Conservation (phyloP, 1,284 basidiomycete genomes). For the Fomitiporia mediterranea region DNA sequence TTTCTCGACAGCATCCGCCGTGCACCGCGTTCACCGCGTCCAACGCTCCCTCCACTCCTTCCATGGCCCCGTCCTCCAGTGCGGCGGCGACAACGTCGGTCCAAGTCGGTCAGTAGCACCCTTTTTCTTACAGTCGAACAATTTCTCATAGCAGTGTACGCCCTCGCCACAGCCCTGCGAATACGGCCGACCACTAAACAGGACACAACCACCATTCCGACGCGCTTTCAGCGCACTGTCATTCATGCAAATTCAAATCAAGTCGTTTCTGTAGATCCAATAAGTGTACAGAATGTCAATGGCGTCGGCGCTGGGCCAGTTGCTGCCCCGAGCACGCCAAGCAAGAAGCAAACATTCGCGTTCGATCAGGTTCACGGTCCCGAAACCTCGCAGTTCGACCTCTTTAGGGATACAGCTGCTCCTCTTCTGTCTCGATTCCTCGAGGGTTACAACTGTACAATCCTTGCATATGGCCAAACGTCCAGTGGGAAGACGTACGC, state of each 20-base stretch:
- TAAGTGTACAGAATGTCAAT: conserved; percentile 42
- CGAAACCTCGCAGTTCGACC: conserved; percentile 74
- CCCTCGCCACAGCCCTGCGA: conserved; percentile 65
- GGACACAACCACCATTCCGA: conserved; percentile 81
- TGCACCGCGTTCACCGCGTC: conserved; percentile 1
- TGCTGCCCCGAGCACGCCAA: conserved; percentile 48
- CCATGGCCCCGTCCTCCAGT: conserved; percentile 67
- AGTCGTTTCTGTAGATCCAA: conserved; percentile 71
- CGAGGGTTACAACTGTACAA: conserved; percentile 96
- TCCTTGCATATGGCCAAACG: conserved; percentile 97
- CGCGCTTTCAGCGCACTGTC: conserved; percentile 88
- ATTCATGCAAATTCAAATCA: conserved; percentile 70
- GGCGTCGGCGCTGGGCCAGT: conserved; percentile 43
- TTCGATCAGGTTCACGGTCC: conserved; percentile 94
- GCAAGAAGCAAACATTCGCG: conserved; percentile 83
- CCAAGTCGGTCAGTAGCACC: conserved; percentile 68
- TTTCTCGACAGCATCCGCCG: conserved; percentile 7
- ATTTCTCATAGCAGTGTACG: background rate
- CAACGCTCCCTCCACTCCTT: conserved; percentile 21
- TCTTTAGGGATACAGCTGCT: conserved; percentile 81
- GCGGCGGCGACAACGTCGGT: conserved; percentile 68
- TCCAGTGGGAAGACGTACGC: conserved; percentile 94
- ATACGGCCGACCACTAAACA: conserved; percentile 86
- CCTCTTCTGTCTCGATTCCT: conserved; percentile 88
- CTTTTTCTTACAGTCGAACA: background rate